Evolutionary conservation across 352 stramenopile species (phyloP), one percentile per base, ranked within the genome.

Genomic region (Hyaloperonospora arabidopsidis): DNA sequence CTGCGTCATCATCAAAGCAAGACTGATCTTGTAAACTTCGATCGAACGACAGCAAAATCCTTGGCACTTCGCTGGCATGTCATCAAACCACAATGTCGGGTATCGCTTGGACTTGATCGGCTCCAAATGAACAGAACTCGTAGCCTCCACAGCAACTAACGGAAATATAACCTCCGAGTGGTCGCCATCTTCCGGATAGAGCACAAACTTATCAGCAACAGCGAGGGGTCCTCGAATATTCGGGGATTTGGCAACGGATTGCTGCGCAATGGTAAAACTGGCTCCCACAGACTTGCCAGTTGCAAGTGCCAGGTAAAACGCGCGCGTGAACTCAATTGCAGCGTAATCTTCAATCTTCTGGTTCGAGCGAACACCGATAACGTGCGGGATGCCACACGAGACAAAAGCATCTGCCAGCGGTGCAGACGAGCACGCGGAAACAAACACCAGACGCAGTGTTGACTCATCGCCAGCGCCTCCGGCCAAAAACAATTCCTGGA

Each of bases 341-440:
- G 86, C 86, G 45, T 85, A 84, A 51, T 95, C 86, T 70, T 91
- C 81, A 34, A 96, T 88, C 60, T 93, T 88, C 61, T 88, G 67
- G 56, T 86, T 86, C 2, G 70, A 76, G 32, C 81, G 84, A 15
- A 97, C 86, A 18, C 86, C 87, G 63, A 97, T 92, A 12, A 97
- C 89, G 55, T 97, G 89, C 11, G 86, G 85, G 28, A 97, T 93
- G 3, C 89, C 89, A 44, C 86, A 94, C 13, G 76, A 68, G 5
- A 95, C 84, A 38, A 97, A 96, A 1, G 89, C 87, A 35, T 88
- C 67, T 0, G 87, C 89, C 5, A 89, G 61, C 22, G 75, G 74
- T 17, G 82, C 74, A 10, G 82, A 92, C 4, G 81, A 88, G 35
- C 82, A 92, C 13, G 82, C 82, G 12, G 81, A 89, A 5, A 92